phyloP scores from a whole-genome alignment of 352 stramenopile genomes.

The Phytophthora constricta region DNA sequence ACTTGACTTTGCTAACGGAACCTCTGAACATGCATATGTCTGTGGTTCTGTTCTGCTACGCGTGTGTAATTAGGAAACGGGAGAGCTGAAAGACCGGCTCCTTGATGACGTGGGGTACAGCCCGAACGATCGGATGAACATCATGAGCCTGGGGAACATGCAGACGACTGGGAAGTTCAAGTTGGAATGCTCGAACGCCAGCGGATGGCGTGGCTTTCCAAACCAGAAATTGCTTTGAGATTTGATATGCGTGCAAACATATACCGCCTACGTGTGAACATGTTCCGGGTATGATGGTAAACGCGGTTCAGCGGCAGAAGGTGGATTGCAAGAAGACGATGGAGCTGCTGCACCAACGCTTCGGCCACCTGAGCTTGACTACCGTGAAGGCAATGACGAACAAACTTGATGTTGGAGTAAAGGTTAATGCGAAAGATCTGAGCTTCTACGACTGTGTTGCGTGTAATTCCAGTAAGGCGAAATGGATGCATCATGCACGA shows the following conservation, averaged over 20 bases:
- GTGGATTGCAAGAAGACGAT: not conserved
- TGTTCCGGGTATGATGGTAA: not conserved
- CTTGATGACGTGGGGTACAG: slow-evolving; percentile 12
- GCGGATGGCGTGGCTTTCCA: slow-evolving; percentile 3
- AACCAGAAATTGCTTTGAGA: not conserved
- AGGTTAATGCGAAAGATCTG: slow-evolving; percentile 5
- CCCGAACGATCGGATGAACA: not conserved
- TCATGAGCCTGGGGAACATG: slow-evolving; percentile 9
- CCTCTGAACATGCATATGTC: not conserved
- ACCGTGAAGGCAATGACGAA: not conserved
- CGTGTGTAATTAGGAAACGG: slow-evolving; percentile 4
- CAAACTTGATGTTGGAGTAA: slow-evolving; percentile 4
- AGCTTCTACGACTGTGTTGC: slow-evolving; percentile 11
- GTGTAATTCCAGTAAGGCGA: slow-evolving; percentile 1
- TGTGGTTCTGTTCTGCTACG: slow-evolving; percentile 4
- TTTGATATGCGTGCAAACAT: slow-evolving; percentile 9
- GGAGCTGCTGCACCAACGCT: slow-evolving; percentile 5
- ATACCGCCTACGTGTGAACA: not conserved
- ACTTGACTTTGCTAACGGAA: not conserved
- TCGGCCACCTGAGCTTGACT: slow-evolving; percentile 7
- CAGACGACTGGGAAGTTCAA: slow-evolving; percentile 1
- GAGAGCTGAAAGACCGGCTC: not conserved
- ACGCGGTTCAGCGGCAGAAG: not conserved
- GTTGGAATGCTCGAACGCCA: not conserved
- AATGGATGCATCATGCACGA: not conserved